Conservation (phyloP, 257 asterid genomes). For the Solanum tacnaense region DNA sequence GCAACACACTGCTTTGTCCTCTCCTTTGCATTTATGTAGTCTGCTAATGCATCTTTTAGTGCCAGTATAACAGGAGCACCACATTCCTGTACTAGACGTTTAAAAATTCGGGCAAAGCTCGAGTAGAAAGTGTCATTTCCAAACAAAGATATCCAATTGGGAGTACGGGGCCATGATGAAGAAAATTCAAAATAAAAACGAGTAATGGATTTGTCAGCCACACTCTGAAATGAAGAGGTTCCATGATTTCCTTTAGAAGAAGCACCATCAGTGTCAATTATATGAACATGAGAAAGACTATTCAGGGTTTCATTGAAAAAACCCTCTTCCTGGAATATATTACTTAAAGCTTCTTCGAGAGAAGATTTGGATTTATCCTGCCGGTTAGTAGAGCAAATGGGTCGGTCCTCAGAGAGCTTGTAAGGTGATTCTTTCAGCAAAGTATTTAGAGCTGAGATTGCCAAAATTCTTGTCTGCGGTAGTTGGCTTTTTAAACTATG, state of each 20-base stretch:
- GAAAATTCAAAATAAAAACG: conserved; percentile 95
- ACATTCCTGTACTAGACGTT: conserved; percentile 92
- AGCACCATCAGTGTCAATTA: conserved; percentile 60
- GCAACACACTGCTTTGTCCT: conserved; percentile 99
- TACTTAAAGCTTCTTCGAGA: conserved; percentile 75
- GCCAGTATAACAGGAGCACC: conserved; percentile 78
- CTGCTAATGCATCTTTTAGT: conserved; percentile 57
- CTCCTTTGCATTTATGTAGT: conserved; percentile 77
- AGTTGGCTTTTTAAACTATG: conserved; percentile 95
- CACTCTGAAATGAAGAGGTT: conserved; percentile 68
- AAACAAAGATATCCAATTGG: conserved; percentile 85
- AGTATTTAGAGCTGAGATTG: conserved; percentile 92
- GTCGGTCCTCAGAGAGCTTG: conserved; percentile 41
- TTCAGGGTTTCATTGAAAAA: conserved; percentile 71
- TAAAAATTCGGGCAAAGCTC: conserved; percentile 82
- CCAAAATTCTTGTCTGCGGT: conserved; percentile 96
- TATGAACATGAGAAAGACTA: conserved; percentile 92
- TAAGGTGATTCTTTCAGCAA: conserved; percentile 94
- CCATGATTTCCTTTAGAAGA: conserved; percentile 75
- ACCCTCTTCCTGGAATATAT: conserved; percentile 82
- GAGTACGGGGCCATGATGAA: conserved; percentile 98
- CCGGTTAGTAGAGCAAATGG: conserved; percentile 17
- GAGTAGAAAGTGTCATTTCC: conserved; percentile 82
- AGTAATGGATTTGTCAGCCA: conserved; percentile 89
- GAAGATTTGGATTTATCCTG: conserved; percentile 53